Evolutionary conservation across 495 filamentous ascomycete genomes (phyloP), one percentile per base, ranked within the genome.

Genomic region (Aspergillus carlsbadensis): DNA sequence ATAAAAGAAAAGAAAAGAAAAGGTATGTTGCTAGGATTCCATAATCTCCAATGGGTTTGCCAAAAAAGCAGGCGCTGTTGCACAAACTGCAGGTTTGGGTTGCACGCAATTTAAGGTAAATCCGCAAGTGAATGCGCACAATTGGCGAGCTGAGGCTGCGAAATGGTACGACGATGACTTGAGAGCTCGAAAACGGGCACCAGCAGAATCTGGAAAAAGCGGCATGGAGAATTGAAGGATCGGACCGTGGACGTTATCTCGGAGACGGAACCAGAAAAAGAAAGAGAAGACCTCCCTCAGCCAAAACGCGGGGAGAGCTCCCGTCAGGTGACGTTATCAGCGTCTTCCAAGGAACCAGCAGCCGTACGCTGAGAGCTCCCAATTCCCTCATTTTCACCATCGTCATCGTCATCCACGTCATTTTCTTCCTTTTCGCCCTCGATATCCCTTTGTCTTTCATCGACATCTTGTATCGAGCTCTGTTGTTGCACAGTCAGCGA

Each of bases 231-330:
- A 8, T 3, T 29, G 26, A 29, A 29, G 26, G 26, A 29, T 29
- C 26, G 26, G 8, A 8, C 26, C 10, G 2, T 14, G 24, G 45
- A 34, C 14, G 3, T 14, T 31, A 21, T 41, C 13, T 41, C 39
- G 17, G 39, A 41, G 14, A 41, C 10, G 15, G 31, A 36, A 55
- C n/a, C 29, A 15, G n/a, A 10, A 22, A 35, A 20, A 44, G 37
- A 18, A 35, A 10, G 15, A 31, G n/a, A n/a, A n/a, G n/a, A n/a
- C n/a, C n/a, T n/a, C n/a, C n/a, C n/a, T n/a, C n/a, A 22, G 8
- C 5, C 11, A 45, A 33, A 29, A 36, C 47, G 56, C 56, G 56
- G 56, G 56, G 56, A 57, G 56, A 58, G 56, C 56, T 58, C 33
- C 29, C 39, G 56, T 58, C 56, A 58, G 37, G 46, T 58, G 56